phyloP scores from a whole-genome alignment of 2,329 filamentous ascomycete species.

The Beauveria brongniartii region DNA sequence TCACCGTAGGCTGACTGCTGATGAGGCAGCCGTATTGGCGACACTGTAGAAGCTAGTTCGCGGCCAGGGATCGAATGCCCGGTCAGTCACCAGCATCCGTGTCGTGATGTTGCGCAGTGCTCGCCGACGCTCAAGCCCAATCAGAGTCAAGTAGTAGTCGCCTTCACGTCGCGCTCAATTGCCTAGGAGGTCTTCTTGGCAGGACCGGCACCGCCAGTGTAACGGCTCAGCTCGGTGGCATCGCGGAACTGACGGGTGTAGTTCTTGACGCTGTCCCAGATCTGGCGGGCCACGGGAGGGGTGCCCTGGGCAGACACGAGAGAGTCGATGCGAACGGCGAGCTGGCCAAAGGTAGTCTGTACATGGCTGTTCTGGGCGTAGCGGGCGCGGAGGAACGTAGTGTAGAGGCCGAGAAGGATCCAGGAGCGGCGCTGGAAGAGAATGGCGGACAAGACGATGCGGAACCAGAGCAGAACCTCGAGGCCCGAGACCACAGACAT shows the following conservation, averaged over 20 bases:
- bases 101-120: not conserved
- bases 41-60: not conserved
- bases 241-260: constrained; percentile 66
- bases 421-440: constrained; percentile 87
- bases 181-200: constrained; percentile 39
- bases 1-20: not conserved
- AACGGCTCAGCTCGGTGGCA: constrained; percentile 69
- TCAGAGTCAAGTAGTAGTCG: too few species aligned
- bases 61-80: not conserved
- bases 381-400: constrained; percentile 83
- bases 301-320: constrained; percentile 79
- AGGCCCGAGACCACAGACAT: constrained; percentile 89
- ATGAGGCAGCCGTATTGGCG: not conserved
- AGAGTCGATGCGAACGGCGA: constrained; percentile 70
- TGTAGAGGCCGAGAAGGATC: constrained; percentile 80
- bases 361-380: constrained; percentile 88
- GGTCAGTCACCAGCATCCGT: not conserved
- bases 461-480: constrained; percentile 81
- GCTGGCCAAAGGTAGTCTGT: constrained; percentile 67
- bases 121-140: not conserved
- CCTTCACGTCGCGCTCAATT: not conserved
- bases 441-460: constrained; percentile 70
- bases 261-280: constrained; percentile 74
- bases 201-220: constrained; percentile 50
- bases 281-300: constrained; percentile 68